Percentiles rank a stretch among this genome's conserved stretches.
These are phyloP conservation scores for Colletotrichum sansevieriae DNA, from an alignment of 2,329 filamentous ascomycete species.

Conservation along the genomic window DNA sequence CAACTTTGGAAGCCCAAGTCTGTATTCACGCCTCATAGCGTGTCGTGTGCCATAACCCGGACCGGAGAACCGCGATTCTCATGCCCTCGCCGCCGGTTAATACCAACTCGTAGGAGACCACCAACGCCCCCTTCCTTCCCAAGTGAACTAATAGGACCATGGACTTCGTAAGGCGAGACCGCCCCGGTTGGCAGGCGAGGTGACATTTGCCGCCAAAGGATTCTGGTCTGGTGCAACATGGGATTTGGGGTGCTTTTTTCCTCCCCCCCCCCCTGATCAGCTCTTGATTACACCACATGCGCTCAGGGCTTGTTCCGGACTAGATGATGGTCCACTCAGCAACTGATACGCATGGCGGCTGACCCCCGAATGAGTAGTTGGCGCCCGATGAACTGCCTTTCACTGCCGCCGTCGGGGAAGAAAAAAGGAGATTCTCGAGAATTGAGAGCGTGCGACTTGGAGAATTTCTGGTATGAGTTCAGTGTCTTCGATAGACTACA, in stretches of 20 bases:
- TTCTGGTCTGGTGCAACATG: background rate
- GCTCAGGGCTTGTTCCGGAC: too few relatives aligned
- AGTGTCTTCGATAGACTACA: too few relatives aligned
- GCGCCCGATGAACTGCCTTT: too few relatives aligned
- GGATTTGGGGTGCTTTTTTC: too few relatives aligned
- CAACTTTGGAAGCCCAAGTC: too few relatives aligned
- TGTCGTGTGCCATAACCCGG: background rate
- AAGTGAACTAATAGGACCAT: background rate
- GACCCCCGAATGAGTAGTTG: background rate
- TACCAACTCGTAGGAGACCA: background rate
- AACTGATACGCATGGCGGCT: too few relatives aligned
- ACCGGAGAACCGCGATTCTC: background rate
- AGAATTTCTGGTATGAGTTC: too few relatives aligned
- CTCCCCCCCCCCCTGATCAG: background rate
- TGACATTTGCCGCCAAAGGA: background rate
- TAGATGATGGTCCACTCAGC: too few relatives aligned
- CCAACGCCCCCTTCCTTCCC: background rate
- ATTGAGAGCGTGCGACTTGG: too few relatives aligned
- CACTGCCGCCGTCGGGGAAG: too few relatives aligned
- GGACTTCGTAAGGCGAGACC: background rate
- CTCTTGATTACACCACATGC: background rate
- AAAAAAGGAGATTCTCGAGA: too few relatives aligned
- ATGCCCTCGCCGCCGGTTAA: conserved; percentile 2
- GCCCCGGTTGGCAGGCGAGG: background rate
- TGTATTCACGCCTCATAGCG: too few relatives aligned